Evolutionary conservation across 768 basidiomycete species (phyloP).

Genomic region (Leccinum boreale): DNA sequence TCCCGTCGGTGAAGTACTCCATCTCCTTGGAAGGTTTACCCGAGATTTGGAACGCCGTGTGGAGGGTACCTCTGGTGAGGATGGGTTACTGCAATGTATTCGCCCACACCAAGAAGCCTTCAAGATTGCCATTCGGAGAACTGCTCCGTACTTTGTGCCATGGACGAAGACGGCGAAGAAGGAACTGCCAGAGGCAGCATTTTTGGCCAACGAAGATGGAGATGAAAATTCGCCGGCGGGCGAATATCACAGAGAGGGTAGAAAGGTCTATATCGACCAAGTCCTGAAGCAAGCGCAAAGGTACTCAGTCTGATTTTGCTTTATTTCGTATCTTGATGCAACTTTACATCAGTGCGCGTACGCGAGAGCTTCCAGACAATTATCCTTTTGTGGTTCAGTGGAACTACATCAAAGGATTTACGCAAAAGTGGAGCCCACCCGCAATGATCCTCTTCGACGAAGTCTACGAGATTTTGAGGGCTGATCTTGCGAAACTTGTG

Average conservation of each 20-base stretch:
- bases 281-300: slow-evolving; percentile 44
- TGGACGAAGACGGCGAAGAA: slow-evolving; percentile 29
- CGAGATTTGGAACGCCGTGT: slow-evolving; percentile 44
- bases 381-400: slow-evolving; percentile 63
- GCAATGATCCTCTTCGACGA: slow-evolving; percentile 42
- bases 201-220: slow-evolving; percentile 43
- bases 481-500: slow-evolving; percentile 43
- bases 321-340: not conserved
- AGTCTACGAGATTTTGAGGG: slow-evolving; percentile 36
- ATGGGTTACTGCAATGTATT: slow-evolving; percentile 57
- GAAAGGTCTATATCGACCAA: slow-evolving; percentile 48
- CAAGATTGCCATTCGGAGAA: slow-evolving; percentile 43
- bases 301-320: slow-evolving; percentile 32
- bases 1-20: slow-evolving; percentile 54
- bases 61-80: slow-evolving; percentile 49
- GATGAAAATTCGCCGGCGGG: slow-evolving; percentile 1
- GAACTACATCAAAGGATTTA: slow-evolving; percentile 44
- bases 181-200: slow-evolving; percentile 18
- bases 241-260: not conserved
- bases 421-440: slow-evolving; percentile 48
- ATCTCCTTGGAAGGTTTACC: slow-evolving; percentile 45
- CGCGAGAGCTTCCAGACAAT: slow-evolving; percentile 66
- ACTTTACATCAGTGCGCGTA: slow-evolving; percentile 48
- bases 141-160: slow-evolving; percentile 59
- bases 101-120: slow-evolving; percentile 49